These are phyloP conservation scores for Antarctomyces pellizariae DNA, from an alignment of 495 filamentous ascomycete genomes.

Conservation along the genomic window DNA sequence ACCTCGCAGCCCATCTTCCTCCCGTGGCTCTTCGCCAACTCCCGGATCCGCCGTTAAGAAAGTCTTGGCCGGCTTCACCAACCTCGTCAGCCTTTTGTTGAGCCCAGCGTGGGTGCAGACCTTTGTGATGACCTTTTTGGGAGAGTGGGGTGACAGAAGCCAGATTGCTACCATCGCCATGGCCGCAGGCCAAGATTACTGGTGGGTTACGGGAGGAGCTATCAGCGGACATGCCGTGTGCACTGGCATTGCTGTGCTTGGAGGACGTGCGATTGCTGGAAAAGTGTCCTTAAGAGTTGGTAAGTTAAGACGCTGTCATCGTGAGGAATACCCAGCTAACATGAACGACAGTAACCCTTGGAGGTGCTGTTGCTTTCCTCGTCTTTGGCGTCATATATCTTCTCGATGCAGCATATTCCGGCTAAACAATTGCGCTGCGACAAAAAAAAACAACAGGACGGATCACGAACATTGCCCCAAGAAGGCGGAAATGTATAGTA, in stretches of 20 bases:
- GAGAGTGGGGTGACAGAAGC: slow-evolving; percentile 93
- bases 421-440: slow-evolving; percentile 3
- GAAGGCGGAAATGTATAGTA: no score
- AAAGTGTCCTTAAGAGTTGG: slow-evolving; percentile 88
- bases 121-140: slow-evolving; percentile 95
- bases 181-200: slow-evolving; percentile 95
- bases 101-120: slow-evolving; percentile 98
- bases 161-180: slow-evolving; percentile 98
- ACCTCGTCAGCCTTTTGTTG: slow-evolving; percentile 67
- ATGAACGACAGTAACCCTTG: slow-evolving; percentile 54
- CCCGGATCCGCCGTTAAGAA: slow-evolving; percentile 15
- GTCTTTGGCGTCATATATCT: slow-evolving; percentile 81
- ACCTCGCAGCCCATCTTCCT: slow-evolving; percentile 32
- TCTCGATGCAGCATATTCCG: slow-evolving; percentile 46
- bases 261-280: slow-evolving; percentile 78
- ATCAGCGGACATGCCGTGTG: slow-evolving; percentile 71
- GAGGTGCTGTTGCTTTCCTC: slow-evolving; percentile 80
- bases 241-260: slow-evolving; percentile 81
- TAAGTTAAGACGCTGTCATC: slow-evolving; percentile 27
- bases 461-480: no score
- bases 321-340: slow-evolving; percentile 8
- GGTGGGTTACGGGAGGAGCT: slow-evolving; percentile 91
- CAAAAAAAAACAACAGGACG: no score
- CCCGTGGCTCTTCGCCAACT: slow-evolving; percentile 25
- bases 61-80: slow-evolving; percentile 40